These are phyloP conservation scores for Cephaloascus fragrans DNA, from an alignment of 805 yeast genomes.

Conservation along the genomic window DNA sequence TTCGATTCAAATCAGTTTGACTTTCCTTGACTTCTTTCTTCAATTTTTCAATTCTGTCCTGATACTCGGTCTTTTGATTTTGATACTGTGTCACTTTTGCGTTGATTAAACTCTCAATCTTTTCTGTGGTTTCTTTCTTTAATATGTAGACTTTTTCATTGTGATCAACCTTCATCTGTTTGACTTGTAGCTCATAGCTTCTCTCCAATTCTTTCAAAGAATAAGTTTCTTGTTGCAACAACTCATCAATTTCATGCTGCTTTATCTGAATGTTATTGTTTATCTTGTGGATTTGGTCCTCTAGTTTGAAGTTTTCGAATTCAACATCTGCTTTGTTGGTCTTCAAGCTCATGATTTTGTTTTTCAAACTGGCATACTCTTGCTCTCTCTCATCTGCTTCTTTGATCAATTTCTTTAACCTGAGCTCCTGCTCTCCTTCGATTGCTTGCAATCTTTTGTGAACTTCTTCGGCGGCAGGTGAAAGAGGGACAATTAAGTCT, in stretches of 20 bases:
- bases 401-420: conserved; percentile 2
- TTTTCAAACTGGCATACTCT: conserved; percentile 10
- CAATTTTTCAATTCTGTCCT: conserved; percentile 4
- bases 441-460: conserved; percentile 3
- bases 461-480: neutral
- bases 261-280: conserved; percentile 16
- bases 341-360: conserved; percentile 16
- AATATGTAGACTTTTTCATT: conserved; percentile 12
- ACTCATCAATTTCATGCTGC: conserved; percentile 1
- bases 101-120: conserved; percentile 28
- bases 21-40: conserved; percentile 7
- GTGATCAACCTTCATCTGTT: conserved; percentile 11
- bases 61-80: conserved; percentile 11
- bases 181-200: conserved; percentile 14
- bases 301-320: conserved; percentile 23
- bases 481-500: neutral
- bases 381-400: conserved; percentile 7
- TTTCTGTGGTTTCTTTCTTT: conserved; percentile 15
- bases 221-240: conserved; percentile 1
- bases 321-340: conserved; percentile 28
- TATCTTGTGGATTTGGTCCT: conserved; percentile 22
- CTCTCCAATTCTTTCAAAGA: conserved; percentile 13
- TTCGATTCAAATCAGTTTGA: conserved; percentile 12
- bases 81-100: conserved; percentile 20
- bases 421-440: conserved; percentile 7